phyloP scores from a whole-genome alignment of 768 basidiomycete species.

The Fibroporia radiculosa region DNA sequence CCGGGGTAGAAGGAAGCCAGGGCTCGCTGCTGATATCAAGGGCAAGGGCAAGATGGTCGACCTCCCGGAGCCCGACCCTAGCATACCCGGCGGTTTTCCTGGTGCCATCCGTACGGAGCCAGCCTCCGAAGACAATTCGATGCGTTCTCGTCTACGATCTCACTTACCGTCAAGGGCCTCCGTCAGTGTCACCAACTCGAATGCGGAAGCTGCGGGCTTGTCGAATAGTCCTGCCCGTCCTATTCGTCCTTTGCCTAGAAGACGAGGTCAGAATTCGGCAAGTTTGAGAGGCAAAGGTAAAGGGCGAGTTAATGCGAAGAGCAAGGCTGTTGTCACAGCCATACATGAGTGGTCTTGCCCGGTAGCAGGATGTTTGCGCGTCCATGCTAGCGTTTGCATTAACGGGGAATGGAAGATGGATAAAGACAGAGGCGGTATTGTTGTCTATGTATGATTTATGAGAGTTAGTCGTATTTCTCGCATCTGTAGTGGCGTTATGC shows the following conservation, averaged over 20 bases:
- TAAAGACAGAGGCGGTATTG: slow-evolving; percentile 32
- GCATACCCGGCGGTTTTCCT: slow-evolving; percentile 6
- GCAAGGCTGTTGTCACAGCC: slow-evolving; percentile 30
- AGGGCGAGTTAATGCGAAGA: slow-evolving; percentile 26
- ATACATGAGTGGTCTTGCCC: slow-evolving; percentile 60
- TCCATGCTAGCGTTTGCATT: slow-evolving; percentile 51
- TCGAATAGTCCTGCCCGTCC: slow-evolving; percentile 3
- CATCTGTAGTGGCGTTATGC: too few species aligned
- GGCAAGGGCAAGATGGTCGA: slow-evolving; percentile 13
- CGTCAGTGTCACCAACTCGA: neutral
- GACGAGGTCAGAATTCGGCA: slow-evolving; percentile 5
- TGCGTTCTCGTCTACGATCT: slow-evolving; percentile 54
- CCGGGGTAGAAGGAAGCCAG: slow-evolving; percentile 4
- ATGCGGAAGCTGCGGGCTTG: neutral
- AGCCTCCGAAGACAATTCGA: slow-evolving; percentile 26
- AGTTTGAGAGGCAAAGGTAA: slow-evolving; percentile 15
- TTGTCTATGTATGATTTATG: slow-evolving; percentile 33
- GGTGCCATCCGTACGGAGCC: neutral
- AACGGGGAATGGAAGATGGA: slow-evolving; percentile 57
- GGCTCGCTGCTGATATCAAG: slow-evolving; percentile 7
- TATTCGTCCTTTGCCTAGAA: slow-evolving; percentile 3
- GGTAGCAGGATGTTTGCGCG: slow-evolving; percentile 43
- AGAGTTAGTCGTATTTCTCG: too few species aligned
- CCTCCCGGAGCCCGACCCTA: neutral
- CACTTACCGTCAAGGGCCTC: slow-evolving; percentile 21